Evolutionary conservation across 805 yeast species (phyloP).

Genomic region (Schizosaccharomyces pombe): ASM294v3 CU329670.1:4953501-4954000

Average conservation of each 20-base stretch:
- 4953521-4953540: neutral
- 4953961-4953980: constrained; percentile 1
- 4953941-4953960: neutral
- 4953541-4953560: neutral
- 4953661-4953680: neutral
- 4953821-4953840: too few species aligned
- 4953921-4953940: neutral
- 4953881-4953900: neutral
- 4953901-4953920: neutral
- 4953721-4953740: neutral
- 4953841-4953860: neutral
- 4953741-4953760: neutral
- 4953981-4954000: neutral
- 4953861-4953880: neutral
- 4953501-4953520: neutral
- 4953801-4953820: neutral
- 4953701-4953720: neutral
- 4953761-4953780: neutral
- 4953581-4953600: neutral
- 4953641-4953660: neutral
- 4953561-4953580: neutral
- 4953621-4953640: neutral
- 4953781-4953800: neutral
- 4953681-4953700: neutral
- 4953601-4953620: neutral